Percentiles rank a stretch among this genome's conserved stretches.
These are phyloP conservation scores for Cyanodermella asteris DNA, from an alignment of 2,329 filamentous ascomycete genomes.

Conservation along the genomic window DNA sequence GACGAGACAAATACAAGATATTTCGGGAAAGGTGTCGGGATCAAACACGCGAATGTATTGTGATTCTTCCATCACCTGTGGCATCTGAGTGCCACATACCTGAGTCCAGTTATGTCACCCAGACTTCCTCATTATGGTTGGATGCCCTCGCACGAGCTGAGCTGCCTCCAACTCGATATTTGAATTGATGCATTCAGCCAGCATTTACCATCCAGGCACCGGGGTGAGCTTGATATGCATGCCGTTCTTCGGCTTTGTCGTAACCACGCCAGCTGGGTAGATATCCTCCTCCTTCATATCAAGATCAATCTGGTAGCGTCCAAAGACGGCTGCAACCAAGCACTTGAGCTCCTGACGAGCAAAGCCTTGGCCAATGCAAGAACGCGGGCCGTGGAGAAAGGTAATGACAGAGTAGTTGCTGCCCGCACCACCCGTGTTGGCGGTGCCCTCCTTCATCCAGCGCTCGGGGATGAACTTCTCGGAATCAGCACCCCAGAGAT, in stretches of 20 bases:
- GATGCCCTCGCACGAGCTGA: too few relatives aligned
- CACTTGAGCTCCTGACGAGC: constrained; percentile 18
- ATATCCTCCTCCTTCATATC: constrained; percentile 41
- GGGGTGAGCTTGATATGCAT: constrained; percentile 45
- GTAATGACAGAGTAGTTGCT: constrained; percentile 19
- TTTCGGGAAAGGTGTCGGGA: too few relatives aligned
- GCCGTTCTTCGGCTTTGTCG: constrained; percentile 49
- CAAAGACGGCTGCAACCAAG: constrained; percentile 36
- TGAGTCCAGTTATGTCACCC: too few relatives aligned
- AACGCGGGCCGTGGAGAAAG: constrained; percentile 19
- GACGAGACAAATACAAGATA: too few relatives aligned
- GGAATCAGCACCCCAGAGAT: constrained; percentile 15
- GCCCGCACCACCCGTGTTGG: constrained; percentile 13
- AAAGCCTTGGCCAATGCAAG: constrained; percentile 23
- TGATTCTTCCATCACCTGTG: too few relatives aligned
- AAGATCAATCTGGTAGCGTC: constrained; percentile 45
- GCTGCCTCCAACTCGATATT: too few relatives aligned
- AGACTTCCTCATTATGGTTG: too few relatives aligned
- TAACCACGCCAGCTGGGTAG: constrained; percentile 46
- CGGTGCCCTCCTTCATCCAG: constrained; percentile 15
- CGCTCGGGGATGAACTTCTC: constrained; percentile 17
- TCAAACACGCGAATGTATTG: too few relatives aligned
- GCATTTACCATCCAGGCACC: constrained; percentile 46
- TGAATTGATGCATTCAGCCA: too few relatives aligned
- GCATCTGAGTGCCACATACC: too few relatives aligned